Base-by-base conservation (phyloP, 1,139 yeast genomes). In the Blastobotrys raffinosifermentans region DNA sequence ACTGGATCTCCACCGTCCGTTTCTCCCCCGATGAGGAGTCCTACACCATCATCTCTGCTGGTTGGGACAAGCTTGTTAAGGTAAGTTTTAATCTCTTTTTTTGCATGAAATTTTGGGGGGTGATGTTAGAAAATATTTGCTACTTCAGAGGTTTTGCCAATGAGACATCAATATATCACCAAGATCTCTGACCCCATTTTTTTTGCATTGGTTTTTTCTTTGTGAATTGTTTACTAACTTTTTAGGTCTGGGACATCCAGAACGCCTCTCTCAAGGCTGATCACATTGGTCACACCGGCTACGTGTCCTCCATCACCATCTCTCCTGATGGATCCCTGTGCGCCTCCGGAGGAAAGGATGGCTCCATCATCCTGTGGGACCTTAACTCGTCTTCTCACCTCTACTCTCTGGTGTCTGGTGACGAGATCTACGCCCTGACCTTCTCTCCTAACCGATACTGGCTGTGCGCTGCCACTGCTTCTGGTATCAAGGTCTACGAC, bases 381-480 rank as follows among this genome's bases (percentile, higher is more conserved):
- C 80, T 91, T 73, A 79, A 81, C 79, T 71, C 78, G 61, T 80
- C 84, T 76, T 71, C 73, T 68, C 83, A 91, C 65, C 77, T 89
- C 66, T 91, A 87, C 94, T 82, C 96, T 65, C 81, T 91, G 70
- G 76, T 77, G 63, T 93, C 96, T 59, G 86, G 93, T 69, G 93
- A 91, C 66, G 98, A 91, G 78, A 91, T 93, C 61, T 86, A 85
- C 73, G 93, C 96, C 67, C 81, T 91, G 68, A 94, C 96, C 63
- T 93, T 91, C 95, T 89, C 98, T 69, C 98, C 99, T 74, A 85
- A 86, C 94, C 89, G 98, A 83, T 93, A 86, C 93, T 91, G 98
- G 98, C 85, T 93, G 71, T 93, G 96, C 69, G 98, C 97, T 74
- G 98, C 98, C 66, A 91, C 99, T 62, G 76, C 96, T 57, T 74